These are phyloP conservation scores for Paxillus rubicundulus DNA, from an alignment of 768 basidiomycete species.

Conservation along the genomic window DNA sequence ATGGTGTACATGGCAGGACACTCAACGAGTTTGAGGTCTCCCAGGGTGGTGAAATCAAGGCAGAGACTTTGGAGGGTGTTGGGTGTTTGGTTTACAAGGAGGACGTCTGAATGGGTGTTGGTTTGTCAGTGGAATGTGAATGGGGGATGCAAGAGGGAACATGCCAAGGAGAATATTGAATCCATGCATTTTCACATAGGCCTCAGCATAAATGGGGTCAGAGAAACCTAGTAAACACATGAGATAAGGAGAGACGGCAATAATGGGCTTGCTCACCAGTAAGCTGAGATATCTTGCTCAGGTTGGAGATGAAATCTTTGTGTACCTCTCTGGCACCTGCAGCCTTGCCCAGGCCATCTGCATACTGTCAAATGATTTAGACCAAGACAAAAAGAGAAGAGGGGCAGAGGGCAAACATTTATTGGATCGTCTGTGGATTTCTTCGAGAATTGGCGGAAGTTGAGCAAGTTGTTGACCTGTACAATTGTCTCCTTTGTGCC, in stretches of 20 bases:
- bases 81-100: constrained; percentile 93
- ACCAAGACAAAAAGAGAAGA: not conserved
- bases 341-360: constrained; percentile 83
- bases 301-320: constrained; percentile 93
- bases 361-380: constrained; percentile 54
- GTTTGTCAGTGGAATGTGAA: not conserved
- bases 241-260: not conserved
- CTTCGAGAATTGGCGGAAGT: constrained; percentile 94
- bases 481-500: constrained; percentile 49
- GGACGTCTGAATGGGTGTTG: constrained; percentile 59
- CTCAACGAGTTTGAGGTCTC: constrained; percentile 96
- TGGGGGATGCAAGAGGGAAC: constrained; percentile 10
- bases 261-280: constrained; percentile 60
- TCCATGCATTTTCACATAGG: constrained; percentile 95
- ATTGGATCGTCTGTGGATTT: constrained; percentile 79
- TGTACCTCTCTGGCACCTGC: constrained; percentile 81
- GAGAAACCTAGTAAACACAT: constrained; percentile 70
- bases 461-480: constrained; percentile 90
- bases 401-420: constrained; percentile 45
- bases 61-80: constrained; percentile 96
- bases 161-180: constrained; percentile 92
- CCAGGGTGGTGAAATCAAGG: constrained; percentile 95
- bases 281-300: constrained; percentile 89
- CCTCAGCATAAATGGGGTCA: constrained; percentile 97
- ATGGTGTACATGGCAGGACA: constrained; percentile 89